These are phyloP conservation scores for Vigna trinervia DNA, from an alignment of 306 rosid species.

Conservation along the genomic window DNA sequence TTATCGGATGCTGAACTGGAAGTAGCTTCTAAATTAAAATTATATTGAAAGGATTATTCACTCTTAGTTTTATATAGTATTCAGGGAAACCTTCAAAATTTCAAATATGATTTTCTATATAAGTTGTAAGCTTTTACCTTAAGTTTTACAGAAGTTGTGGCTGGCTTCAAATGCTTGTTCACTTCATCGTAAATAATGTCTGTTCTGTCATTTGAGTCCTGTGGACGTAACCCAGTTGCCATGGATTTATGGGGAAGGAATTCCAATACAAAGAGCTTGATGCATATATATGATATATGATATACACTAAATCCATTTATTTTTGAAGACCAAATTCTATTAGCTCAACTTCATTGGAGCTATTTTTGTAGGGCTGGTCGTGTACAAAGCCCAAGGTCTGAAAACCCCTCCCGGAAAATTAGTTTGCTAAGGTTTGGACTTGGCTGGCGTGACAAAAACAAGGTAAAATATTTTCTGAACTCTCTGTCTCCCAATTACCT, in stretches of 20 bases:
- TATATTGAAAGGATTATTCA: background rate
- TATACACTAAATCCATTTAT: background rate
- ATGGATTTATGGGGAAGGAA: conserved; percentile 20
- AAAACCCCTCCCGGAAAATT: conserved; percentile 57
- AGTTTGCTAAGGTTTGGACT: conserved; percentile 80
- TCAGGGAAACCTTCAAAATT: conserved; percentile 16
- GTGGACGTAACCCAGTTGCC: conserved; percentile 28
- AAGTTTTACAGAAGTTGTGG: conserved; percentile 11
- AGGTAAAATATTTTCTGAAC: conserved; percentile 59
- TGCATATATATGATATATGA: conserved; percentile 26
- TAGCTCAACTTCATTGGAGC: conserved; percentile 41
- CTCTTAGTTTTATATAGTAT: conserved; percentile 24
- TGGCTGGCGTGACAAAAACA: conserved; percentile 92
- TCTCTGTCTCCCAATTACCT: background rate
- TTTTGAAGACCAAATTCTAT: conserved; percentile 28
- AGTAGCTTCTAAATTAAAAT: conserved; percentile 13
- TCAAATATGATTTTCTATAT: conserved; percentile 8
- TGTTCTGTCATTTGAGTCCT: conserved; percentile 26
- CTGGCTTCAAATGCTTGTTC: background rate
- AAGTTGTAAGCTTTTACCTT: conserved; percentile 12
- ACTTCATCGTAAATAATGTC: conserved; percentile 9
- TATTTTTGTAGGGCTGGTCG: conserved; percentile 56
- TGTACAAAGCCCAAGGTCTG: conserved; percentile 50
- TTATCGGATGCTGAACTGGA: conserved; percentile 17
- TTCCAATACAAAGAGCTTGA: conserved; percentile 30